phyloP scores from a whole-genome alignment of 805 yeast genomes.

The Candida boidinii region DNA sequence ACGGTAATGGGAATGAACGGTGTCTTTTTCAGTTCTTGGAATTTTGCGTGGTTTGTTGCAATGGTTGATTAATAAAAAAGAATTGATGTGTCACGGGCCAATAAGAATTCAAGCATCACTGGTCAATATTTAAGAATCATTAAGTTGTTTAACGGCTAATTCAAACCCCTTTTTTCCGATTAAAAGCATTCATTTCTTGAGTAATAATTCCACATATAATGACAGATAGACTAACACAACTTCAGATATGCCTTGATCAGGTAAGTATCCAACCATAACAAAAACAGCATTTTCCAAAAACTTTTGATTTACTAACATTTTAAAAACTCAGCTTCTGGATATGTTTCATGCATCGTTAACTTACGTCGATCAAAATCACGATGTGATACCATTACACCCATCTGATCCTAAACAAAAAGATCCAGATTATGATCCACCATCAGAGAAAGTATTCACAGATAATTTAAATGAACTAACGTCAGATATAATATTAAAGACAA shows the following conservation, averaged over 20 bases:
- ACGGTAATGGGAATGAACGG: too few relatives aligned
- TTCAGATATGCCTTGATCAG: slow-evolving; percentile 82
- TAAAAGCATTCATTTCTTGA: neutral
- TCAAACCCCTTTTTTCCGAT: too few relatives aligned
- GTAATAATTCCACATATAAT: slow-evolving; percentile 20
- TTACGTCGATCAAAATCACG: slow-evolving; percentile 73
- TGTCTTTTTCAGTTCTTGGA: neutral
- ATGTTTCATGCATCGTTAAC: slow-evolving; percentile 73
- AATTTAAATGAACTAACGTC: slow-evolving; percentile 72
- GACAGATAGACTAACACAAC: slow-evolving; percentile 86
- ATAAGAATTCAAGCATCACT: neutral
- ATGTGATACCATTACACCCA: slow-evolving; percentile 38
- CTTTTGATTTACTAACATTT: slow-evolving; percentile 3
- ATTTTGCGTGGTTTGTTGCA: neutral
- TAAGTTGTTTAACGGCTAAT: too few relatives aligned
- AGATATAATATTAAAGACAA: slow-evolving; percentile 76
- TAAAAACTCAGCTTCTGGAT: slow-evolving; percentile 45
- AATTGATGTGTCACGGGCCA: neutral
- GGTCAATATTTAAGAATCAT: too few relatives aligned
- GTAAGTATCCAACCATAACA: slow-evolving; percentile 18
- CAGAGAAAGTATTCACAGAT: slow-evolving; percentile 26
- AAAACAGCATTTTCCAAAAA: neutral
- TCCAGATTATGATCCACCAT: slow-evolving; percentile 41
- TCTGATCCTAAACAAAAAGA: slow-evolving; percentile 54
- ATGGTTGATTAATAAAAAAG: neutral